Conservation (phyloP, 441 rosid genomes). For the Kokia cookei region DNA sequence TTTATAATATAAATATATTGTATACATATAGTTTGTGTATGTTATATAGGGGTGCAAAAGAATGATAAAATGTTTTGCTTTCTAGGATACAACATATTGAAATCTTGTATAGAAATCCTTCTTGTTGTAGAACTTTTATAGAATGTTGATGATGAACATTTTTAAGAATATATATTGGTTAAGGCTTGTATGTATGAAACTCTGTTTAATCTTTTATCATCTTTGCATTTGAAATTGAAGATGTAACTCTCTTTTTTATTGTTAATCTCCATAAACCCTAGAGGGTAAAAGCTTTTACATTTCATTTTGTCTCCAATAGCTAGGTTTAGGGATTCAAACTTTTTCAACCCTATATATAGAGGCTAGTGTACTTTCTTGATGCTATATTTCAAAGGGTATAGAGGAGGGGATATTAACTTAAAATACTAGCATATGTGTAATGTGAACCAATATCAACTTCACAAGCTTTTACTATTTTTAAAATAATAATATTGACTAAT, state of each 20-base stretch:
- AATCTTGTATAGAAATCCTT: not conserved
- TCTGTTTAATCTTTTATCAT: conserved; percentile 2
- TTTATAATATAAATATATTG: not conserved
- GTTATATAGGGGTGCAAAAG: conserved; percentile 8
- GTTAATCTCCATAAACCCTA: conserved; percentile 4
- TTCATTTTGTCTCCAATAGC: not conserved
- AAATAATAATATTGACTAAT: not conserved
- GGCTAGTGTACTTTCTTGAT: too few species aligned
- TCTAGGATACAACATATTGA: conserved; percentile 3
- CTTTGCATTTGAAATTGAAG: not conserved
- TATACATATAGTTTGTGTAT: conserved; percentile 1
- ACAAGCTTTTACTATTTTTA: too few species aligned
- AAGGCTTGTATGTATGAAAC: not conserved
- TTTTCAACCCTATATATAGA: not conserved
- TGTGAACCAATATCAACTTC: too few species aligned
- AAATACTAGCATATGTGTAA: too few species aligned
- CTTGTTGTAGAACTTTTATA: conserved; percentile 2
- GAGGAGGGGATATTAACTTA: too few species aligned
- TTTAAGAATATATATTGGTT: conserved; percentile 9
- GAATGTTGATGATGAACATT: not conserved
- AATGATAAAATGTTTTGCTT: conserved; percentile 8
- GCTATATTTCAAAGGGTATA: too few species aligned
- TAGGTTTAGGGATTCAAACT: not conserved
- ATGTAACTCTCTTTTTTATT: not conserved
- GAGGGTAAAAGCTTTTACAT: not conserved